Evolutionary conservation across 371 early-diverging fungal species (phyloP), one percentile per base, ranked within the genome.

Genomic region (Syncephalastrum monosporum): DNA sequence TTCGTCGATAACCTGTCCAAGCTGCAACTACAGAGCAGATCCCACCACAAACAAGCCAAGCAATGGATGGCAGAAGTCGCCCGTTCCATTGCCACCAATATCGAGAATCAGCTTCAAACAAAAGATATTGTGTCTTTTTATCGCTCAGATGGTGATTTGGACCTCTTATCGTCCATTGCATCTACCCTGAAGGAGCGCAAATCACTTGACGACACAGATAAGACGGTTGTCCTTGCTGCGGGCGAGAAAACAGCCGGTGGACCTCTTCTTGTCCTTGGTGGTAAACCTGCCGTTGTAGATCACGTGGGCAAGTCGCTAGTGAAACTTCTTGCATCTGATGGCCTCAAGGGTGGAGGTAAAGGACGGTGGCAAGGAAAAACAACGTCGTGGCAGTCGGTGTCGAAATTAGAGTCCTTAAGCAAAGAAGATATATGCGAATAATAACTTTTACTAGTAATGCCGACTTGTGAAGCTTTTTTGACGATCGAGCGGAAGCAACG

Each of bases 281-380:
- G 63, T 25, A 61, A 61, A 14, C 77, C 79, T 15, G 79, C 66
- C 12, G 19, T 71, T 12, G 72, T 87, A 24, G 80, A 83, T 66
- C 70, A 73, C 47, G 61, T 70, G 3, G 72, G 74, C 3, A 66
- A 76, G 15, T 59, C 64, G 1, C 60, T 85, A n/a, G 68, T 59
- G 33, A 60, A 64, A 24, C 56, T 47, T 5, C 46, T 78, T 13
- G 57, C 57, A 13, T 42, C 44, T 16, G 13, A 29, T 15, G 70
- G 63, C 1, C 72, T 86, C 33, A 87, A 86, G 55, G 63, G 63
- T 5, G 86, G 86, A 41, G 86, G 84, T 8, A 82, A 81, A 57
- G 86, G 85, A 12, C 67, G 84, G 42, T 87, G 83, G 82, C 85
- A 85, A 59, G 88, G 87, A 49, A 87, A 85, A 54, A 60, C 80